Conservation (phyloP, 1,284 basidiomycete genomes). For the Gymnopus androsaceus region DNA sequence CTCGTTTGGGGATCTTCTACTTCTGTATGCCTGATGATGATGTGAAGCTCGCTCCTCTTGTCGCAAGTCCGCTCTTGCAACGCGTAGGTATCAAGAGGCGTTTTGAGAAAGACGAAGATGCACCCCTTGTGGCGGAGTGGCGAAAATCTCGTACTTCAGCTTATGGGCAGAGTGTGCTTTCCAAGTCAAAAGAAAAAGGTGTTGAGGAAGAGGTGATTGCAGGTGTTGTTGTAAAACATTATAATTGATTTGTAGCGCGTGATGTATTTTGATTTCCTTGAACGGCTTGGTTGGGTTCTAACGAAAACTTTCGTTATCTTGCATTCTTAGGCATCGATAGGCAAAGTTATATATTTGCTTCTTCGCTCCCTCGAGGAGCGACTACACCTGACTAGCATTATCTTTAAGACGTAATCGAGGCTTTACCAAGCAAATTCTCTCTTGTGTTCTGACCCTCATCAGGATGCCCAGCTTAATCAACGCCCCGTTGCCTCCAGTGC, state of each 20-base stretch:
- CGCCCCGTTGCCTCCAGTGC: too few relatives aligned
- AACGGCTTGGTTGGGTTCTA: neutral
- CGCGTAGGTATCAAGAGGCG: slow-evolving; percentile 32
- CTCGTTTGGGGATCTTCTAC: slow-evolving; percentile 54
- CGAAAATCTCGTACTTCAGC: slow-evolving; percentile 34
- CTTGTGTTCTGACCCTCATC: too few relatives aligned
- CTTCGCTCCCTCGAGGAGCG: too few relatives aligned
- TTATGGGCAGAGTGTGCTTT: slow-evolving; percentile 35
- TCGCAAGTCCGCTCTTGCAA: slow-evolving; percentile 43
- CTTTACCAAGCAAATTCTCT: too few relatives aligned
- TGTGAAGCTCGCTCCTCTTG: slow-evolving; percentile 37
- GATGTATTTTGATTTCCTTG: neutral
- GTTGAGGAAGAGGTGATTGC: slow-evolving; percentile 49
- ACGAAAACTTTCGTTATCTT: neutral
- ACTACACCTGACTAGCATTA: too few relatives aligned
- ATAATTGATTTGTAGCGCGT: neutral
- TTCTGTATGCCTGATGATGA: slow-evolving; percentile 44
- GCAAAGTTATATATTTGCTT: too few relatives aligned
- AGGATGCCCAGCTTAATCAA: too few relatives aligned
- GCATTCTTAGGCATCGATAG: too few relatives aligned
- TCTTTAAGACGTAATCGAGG: too few relatives aligned
- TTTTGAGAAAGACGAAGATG: slow-evolving; percentile 29
- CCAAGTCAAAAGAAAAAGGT: slow-evolving; percentile 31
- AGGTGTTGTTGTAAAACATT: slow-evolving; percentile 34
- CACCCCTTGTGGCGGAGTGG: slow-evolving; percentile 40